These are phyloP conservation scores for Neoboletus subvelutipes DNA, from an alignment of 768 basidiomycete species.

Conservation along the genomic window DNA sequence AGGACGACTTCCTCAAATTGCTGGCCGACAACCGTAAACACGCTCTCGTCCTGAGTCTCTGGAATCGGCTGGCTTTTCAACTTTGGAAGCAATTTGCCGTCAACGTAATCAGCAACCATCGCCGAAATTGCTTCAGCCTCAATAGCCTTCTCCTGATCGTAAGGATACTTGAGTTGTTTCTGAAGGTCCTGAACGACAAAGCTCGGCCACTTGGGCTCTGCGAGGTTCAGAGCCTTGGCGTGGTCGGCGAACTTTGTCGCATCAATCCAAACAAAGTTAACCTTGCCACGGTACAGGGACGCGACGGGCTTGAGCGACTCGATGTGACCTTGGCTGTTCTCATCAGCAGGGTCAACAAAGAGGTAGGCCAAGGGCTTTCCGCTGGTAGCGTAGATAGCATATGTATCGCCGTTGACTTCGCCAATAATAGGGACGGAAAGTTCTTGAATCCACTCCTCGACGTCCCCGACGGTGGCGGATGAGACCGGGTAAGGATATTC, in stretches of 20 bases:
- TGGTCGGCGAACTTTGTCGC: constrained; percentile 94
- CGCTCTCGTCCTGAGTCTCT: constrained; percentile 75
- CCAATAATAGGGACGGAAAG: constrained; percentile 87
- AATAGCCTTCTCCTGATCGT: constrained; percentile 65
- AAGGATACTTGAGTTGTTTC: constrained; percentile 87
- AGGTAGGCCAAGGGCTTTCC: constrained; percentile 90
- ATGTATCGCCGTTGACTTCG: constrained; percentile 94
- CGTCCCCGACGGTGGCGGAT: constrained; percentile 54
- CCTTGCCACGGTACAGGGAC: constrained; percentile 72
- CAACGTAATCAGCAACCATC: constrained; percentile 64
- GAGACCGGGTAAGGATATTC: constrained; percentile 63
- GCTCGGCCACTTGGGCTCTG: constrained; percentile 84
- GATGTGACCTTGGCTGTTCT: constrained; percentile 62
- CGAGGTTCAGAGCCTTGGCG: constrained; percentile 89
- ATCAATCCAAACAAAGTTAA: constrained; percentile 99
- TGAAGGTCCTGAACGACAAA: constrained; percentile 90
- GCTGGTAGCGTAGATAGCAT: constrained; percentile 77
- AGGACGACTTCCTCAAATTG: constrained; percentile 85
- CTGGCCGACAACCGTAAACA: constrained; percentile 82
- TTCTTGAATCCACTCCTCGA: constrained; percentile 77
- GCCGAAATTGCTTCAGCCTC: constrained; percentile 54
- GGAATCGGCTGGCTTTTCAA: constrained; percentile 92
- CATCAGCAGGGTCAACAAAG: constrained; percentile 81
- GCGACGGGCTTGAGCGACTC: constrained; percentile 75
- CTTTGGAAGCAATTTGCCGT: constrained; percentile 72